Percentiles rank a stretch among this genome's conserved stretches.
Conservation (phyloP, 495 filamentous ascomycete genomes). For the Neurospora sp. region DNA sequence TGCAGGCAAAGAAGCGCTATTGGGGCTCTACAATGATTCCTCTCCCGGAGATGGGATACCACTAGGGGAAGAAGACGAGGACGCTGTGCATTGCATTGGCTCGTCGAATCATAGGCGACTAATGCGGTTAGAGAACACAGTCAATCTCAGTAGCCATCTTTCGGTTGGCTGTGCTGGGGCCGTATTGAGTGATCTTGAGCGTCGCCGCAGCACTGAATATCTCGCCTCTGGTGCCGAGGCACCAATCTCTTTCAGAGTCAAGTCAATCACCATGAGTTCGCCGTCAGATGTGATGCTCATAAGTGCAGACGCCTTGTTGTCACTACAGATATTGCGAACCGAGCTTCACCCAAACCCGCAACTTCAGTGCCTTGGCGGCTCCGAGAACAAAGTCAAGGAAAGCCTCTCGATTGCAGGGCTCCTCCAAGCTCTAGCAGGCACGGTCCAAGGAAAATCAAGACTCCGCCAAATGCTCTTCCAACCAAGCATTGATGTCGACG, state of each 20-base stretch:
- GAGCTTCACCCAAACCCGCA: constrained; percentile 81
- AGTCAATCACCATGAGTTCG: constrained; percentile 65
- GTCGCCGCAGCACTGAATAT: constrained; percentile 52
- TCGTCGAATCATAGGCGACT: constrained; percentile 53
- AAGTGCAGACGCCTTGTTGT: constrained; percentile 66
- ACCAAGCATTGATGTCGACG: constrained; percentile 55
- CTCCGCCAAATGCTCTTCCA: constrained; percentile 79
- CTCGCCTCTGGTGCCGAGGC: constrained; percentile 44
- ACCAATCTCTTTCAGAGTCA: constrained; percentile 46
- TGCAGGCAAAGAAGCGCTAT: constrained; percentile 56
- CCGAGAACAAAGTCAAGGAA: constrained; percentile 67
- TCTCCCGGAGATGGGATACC: constrained; percentile 41
- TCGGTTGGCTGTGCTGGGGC: constrained; percentile 73
- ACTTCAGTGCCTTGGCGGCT: constrained; percentile 63
- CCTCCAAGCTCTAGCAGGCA: constrained; percentile 67
- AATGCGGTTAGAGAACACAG: constrained; percentile 57
- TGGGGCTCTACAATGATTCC: constrained; percentile 42
- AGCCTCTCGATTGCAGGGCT: constrained; percentile 82
- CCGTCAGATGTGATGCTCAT: constrained; percentile 75
- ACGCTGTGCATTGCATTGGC: constrained; percentile 37
- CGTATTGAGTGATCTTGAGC: constrained; percentile 67
- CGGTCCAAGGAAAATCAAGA: constrained; percentile 66
- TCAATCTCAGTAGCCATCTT: constrained; percentile 66
- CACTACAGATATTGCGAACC: constrained; percentile 77
- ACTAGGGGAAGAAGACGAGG: constrained; percentile 43